These are phyloP conservation scores for Aspergillus hiratsukae DNA, from an alignment of 2,329 filamentous ascomycete species.

Conservation along the genomic window DNA sequence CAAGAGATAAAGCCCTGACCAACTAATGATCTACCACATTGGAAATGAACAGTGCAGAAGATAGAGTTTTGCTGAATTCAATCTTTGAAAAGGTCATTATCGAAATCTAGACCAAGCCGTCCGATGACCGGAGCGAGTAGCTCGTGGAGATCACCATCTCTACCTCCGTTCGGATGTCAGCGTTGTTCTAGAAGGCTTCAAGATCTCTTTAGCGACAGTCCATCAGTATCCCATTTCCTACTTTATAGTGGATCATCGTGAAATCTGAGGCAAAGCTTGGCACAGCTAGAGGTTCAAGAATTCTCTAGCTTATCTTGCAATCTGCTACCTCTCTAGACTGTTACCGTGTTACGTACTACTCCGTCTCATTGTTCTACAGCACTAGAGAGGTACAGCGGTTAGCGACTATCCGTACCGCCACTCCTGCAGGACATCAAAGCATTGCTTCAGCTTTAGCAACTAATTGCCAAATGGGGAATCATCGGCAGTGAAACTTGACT, in stretches of 20 bases:
- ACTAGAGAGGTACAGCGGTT: too few relatives aligned
- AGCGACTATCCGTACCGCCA: too few relatives aligned
- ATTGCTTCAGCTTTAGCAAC: too few relatives aligned
- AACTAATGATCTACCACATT: too few relatives aligned
- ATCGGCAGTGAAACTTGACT: not conserved
- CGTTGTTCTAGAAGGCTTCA: not conserved
- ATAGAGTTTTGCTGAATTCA: not conserved
- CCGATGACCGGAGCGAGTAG: not conserved
- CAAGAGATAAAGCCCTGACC: not conserved
- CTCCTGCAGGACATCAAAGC: too few relatives aligned
- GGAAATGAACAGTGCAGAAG: not conserved
- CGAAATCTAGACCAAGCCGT: not conserved
- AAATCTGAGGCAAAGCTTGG: slow-evolving; percentile 16
- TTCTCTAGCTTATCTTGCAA: too few relatives aligned
- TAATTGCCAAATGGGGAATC: not conserved
- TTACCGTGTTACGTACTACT: too few relatives aligned
- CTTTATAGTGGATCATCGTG: slow-evolving; percentile 1
- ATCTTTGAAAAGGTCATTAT: not conserved
- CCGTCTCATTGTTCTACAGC: too few relatives aligned
- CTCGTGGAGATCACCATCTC: not conserved
- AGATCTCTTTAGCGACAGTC: not conserved
- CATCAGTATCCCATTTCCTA: not conserved
- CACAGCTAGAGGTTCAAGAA: slow-evolving; percentile 1
- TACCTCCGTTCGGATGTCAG: not conserved
- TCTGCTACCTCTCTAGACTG: too few relatives aligned